phyloP scores from a whole-genome alignment of 2,329 filamentous ascomycete species.

The Exophiala calicioides region DNA sequence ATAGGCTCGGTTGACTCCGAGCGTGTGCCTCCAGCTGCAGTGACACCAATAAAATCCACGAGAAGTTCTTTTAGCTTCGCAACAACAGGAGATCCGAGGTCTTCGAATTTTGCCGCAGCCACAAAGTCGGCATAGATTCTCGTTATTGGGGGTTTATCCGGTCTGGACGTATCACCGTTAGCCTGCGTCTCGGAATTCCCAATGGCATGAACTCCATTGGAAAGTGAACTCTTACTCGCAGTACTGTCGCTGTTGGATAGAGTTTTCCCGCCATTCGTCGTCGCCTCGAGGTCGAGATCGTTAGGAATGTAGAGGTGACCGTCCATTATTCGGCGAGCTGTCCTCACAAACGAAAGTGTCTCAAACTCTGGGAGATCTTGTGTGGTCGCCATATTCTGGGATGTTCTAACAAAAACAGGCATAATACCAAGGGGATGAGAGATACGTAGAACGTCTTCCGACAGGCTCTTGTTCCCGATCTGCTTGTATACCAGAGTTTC shows the following conservation, averaged over 20 bases:
- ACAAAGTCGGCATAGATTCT: not conserved
- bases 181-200: not conserved
- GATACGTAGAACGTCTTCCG: constrained; percentile 10
- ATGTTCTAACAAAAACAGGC: constrained; percentile 1
- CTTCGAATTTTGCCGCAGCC: not conserved
- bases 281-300: not conserved
- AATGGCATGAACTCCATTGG: too few species aligned
- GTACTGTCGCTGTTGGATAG: not conserved
- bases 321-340: constrained; percentile 16
- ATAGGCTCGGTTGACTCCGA: constrained; percentile 6
- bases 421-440: constrained; percentile 15
- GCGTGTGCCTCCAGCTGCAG: constrained; percentile 12
- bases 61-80: constrained; percentile 14
- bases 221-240: too few species aligned
- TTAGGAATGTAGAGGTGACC: constrained; percentile 16
- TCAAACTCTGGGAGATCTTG: constrained; percentile 16
- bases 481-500: constrained; percentile 17
- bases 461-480: constrained; percentile 1
- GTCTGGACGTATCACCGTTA: not conserved
- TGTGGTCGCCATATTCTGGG: not conserved
- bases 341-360: constrained; percentile 21
- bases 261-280: not conserved
- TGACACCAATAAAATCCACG: constrained; percentile 21
- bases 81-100: not conserved
- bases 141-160: not conserved